Percentiles rank a stretch among this genome's conserved stretches.
Evolutionary conservation across 108 stramenopile genomes (phyloP).

Genomic region (Cyclotella cryptica): DNA sequence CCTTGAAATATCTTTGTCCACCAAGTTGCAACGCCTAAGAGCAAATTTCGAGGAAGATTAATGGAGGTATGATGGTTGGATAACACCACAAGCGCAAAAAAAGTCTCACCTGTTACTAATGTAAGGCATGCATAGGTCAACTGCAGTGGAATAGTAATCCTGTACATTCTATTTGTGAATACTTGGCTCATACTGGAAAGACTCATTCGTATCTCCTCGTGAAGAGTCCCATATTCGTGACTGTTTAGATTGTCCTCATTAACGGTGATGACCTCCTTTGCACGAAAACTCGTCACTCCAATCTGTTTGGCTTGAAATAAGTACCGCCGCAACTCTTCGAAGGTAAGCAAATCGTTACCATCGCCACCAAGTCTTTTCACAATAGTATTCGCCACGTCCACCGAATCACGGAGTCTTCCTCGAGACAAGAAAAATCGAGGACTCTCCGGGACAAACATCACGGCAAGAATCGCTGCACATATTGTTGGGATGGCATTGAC

Average conservation of each 20-base stretch:
- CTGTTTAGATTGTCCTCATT: not conserved
- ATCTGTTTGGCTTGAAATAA: slow-evolving; percentile 24
- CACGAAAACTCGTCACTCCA: slow-evolving; percentile 24
- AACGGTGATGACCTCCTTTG: slow-evolving; percentile 16
- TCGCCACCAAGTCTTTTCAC: slow-evolving; percentile 26
- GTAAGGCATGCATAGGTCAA: slow-evolving; percentile 39
- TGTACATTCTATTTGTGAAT: slow-evolving; percentile 38
- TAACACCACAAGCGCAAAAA: not conserved
- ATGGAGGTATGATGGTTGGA: not conserved
- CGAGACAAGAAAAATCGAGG: slow-evolving; percentile 42
- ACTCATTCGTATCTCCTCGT: slow-evolving; percentile 27
- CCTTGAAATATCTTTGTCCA: slow-evolving; percentile 52
- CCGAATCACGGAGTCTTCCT: slow-evolving; percentile 41
- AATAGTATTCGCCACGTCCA: slow-evolving; percentile 28
- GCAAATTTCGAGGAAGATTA: not conserved
- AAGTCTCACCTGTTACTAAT: slow-evolving; percentile 23
- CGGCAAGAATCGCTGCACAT: slow-evolving; percentile 17
- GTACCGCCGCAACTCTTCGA: slow-evolving; percentile 37
- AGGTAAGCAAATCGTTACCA: slow-evolving; percentile 22
- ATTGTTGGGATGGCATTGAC: slow-evolving; percentile 45
- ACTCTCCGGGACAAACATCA: slow-evolving; percentile 45
- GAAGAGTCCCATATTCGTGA: not conserved
- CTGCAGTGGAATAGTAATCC: slow-evolving; percentile 42
- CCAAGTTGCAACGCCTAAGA: slow-evolving; percentile 40
- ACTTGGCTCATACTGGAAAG: slow-evolving; percentile 29